Base-by-base conservation (phyloP, 2,329 filamentous ascomycete genomes). In the Teratosphaeria gauchensis region DNA sequence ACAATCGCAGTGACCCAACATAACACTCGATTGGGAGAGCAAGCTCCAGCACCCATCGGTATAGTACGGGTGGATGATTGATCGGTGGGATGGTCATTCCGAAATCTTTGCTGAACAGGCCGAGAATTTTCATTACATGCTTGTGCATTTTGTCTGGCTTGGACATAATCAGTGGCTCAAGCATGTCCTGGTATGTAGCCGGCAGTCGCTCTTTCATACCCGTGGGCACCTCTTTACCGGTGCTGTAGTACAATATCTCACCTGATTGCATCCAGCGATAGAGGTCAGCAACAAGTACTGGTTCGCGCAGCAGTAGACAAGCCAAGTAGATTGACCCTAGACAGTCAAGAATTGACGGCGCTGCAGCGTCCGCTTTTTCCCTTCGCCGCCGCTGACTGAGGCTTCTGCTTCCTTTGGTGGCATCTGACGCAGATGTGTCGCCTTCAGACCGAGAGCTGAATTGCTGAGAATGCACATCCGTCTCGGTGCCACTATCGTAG, bases 261-360 rank as follows among this genome's bases (percentile, higher is more conserved):
- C 86, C 85, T 59, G 77, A 77, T 54, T 80, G 82, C 16, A 83
- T 83, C 85, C 89, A 95, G 52, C 70, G 69, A 62, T 80, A 80
- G 12, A 97, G 73, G 63, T 95, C 89, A 11, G 84, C 86, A 7
- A 92, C 76, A 24, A 85, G 84, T n/a, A 89, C 79, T 0, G 92
- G 90, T 58, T 94, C 78, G 58, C 87, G 84, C 65, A 96, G 77
- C 30, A 96, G 77, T 53, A 94, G 68, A 42, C 84, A 84, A 1
- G 84, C 92, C 35, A 96, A 73, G 74, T 96, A 96, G 69, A 89
- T 91, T 11, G 96, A 71, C 1, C 80, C 85, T 56, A 97, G 73
- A 28, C 54, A 0, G 87, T 87, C 64, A 16, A 30, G 35, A n/a
- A 55, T 35, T 16, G 52, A 31, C 24, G 42, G 16, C 19, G n/a